Conservation (phyloP, 768 basidiomycete species). For the Cystofilobasidium bisporidii region DNA sequence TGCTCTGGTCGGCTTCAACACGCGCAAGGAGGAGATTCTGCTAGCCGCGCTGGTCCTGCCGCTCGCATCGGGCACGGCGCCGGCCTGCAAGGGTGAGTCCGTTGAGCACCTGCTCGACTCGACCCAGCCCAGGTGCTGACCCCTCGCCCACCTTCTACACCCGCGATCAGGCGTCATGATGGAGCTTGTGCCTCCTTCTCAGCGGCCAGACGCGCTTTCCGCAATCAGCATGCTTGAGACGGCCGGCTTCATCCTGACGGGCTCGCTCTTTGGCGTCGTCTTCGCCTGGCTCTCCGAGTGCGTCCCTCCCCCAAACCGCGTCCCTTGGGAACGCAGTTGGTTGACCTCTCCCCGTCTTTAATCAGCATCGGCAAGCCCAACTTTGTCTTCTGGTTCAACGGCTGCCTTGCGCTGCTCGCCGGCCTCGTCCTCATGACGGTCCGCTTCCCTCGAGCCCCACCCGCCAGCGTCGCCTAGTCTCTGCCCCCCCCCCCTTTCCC, state of each 20-base stretch:
- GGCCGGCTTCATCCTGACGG: background rate
- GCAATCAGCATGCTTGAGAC: constrained; percentile 37
- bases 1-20: constrained; percentile 29
- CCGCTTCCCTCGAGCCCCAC: background rate
- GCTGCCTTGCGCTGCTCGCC: background rate
- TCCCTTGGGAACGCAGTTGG: too few relatives aligned
- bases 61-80: constrained; percentile 37
- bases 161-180: constrained; percentile 33
- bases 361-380: constrained; percentile 4
- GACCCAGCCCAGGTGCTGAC: too few relatives aligned
- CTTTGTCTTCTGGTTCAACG: background rate
- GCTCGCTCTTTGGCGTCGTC: constrained; percentile 2
- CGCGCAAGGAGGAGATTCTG: constrained; percentile 35
- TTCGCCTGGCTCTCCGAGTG: background rate
- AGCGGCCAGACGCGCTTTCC: constrained; percentile 36
- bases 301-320: background rate
- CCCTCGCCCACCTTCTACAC: too few relatives aligned
- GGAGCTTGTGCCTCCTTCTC: constrained; percentile 35
- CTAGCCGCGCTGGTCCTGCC: constrained; percentile 37
- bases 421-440: background rate
- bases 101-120: too few relatives aligned
- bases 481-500: background rate
- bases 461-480: background rate
- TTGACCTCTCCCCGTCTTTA: too few relatives aligned
- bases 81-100: constrained; percentile 34